These are phyloP conservation scores for Scutellaria minor DNA, from an alignment of 257 asterid genomes.

Conservation along the genomic window DNA sequence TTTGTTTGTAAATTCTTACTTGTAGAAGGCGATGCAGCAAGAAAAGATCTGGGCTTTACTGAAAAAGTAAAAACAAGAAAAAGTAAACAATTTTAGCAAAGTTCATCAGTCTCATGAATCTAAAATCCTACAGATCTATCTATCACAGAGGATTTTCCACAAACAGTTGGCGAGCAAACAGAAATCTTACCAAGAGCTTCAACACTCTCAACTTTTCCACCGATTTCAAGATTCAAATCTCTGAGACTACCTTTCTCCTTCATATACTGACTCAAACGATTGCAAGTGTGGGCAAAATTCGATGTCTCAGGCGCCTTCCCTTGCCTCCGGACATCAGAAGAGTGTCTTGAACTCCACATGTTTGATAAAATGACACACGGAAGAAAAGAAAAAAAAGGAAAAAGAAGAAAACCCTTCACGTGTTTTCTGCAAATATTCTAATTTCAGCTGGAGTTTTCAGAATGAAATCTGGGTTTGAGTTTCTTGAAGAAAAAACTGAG, in stretches of 20 bases:
- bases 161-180: neutral
- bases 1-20: conserved; percentile 35
- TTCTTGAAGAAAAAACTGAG: neutral
- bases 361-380: conserved; percentile 11
- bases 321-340: conserved; percentile 29
- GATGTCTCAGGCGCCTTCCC: conserved; percentile 51
- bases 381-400: neutral
- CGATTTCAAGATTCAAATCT: conserved; percentile 64
- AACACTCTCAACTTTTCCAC: conserved; percentile 51
- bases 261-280: conserved; percentile 73
- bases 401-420: neutral
- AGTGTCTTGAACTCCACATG: conserved; percentile 42
- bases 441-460: neutral
- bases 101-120: neutral
- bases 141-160: neutral
- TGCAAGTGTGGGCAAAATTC: conserved; percentile 67
- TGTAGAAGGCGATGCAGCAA: conserved; percentile 37
- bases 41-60: conserved; percentile 54
- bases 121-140: conserved; percentile 31
- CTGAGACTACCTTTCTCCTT: conserved; percentile 62
- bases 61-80: conserved; percentile 27
- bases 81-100: neutral
- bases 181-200: conserved; percentile 48
- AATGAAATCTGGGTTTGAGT: neutral
- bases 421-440: neutral